Percentiles rank a stretch among this genome's conserved stretches.
phyloP scores from a whole-genome alignment of 768 basidiomycete genomes.

The Rhodosporidiobolus sp. region DNA sequence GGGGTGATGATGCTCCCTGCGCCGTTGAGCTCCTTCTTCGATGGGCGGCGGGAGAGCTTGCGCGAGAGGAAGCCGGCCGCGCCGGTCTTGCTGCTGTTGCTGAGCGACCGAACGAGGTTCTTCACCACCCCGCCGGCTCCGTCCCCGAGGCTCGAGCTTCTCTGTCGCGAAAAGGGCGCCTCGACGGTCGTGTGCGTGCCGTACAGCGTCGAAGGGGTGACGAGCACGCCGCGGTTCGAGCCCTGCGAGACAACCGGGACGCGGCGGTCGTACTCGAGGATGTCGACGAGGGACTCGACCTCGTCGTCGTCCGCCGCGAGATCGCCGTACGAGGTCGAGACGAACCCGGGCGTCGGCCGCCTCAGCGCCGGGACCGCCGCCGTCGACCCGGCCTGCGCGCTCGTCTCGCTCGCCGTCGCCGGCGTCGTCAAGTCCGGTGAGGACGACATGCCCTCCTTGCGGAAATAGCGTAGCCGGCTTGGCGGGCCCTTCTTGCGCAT shows the following conservation, averaged over 20 bases:
- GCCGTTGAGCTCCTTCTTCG: not conserved
- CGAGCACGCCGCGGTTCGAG: not conserved
- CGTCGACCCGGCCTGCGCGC: too few relatives aligned
- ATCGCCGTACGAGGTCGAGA: not conserved
- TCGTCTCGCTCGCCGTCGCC: not conserved
- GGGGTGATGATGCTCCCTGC: not conserved
- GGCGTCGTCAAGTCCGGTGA: slow-evolving; percentile 5
- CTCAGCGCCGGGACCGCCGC: not conserved
- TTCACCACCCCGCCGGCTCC: not conserved
- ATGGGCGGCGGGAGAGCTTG: not conserved
- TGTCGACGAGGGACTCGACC: slow-evolving; percentile 1
- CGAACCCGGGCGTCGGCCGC: not conserved
- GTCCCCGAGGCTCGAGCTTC: not conserved
- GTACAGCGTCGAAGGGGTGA: not conserved
- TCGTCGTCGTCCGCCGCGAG: not conserved
- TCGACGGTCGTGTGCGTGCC: not conserved
- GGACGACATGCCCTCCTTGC: slow-evolving; percentile 8
- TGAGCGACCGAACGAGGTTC: not conserved
- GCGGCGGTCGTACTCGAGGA: not conserved
- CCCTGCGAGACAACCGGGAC: not conserved
- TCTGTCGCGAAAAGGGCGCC: too few relatives aligned
- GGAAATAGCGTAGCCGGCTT: not conserved
- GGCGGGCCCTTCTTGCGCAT: not conserved
- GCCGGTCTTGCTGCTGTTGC: too few relatives aligned
- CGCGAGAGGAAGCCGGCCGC: not conserved